Base-by-base conservation (phyloP, 257 asterid genomes). In the Cruciata laevipes region DNA sequence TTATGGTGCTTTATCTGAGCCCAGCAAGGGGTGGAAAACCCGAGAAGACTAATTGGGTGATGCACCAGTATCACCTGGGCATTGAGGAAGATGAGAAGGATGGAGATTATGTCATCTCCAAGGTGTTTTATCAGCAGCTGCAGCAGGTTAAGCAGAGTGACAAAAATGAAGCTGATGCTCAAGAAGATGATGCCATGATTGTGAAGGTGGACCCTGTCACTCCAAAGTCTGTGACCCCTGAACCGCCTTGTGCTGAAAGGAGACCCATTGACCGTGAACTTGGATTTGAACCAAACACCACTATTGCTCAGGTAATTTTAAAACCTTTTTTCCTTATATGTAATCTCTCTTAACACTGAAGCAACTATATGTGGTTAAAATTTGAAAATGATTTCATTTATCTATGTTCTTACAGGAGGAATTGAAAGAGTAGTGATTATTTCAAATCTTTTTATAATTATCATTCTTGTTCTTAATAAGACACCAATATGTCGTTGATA, bases 1-100 rank as follows among this genome's bases (percentile, higher is more conserved):
- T 94, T 60, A 88, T 94, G 99, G 99, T 94, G 71, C 84, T 94
- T 6, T 94, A 94, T 62, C 67, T 88, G 25, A 84, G 84, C 82
- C 82, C 95, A 0, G 86, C 62, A 32, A 81, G 67, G 76, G 96
- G 97, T 35, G 97, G 95, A 38, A 90, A 87, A 71, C 72, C 99
- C 0, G 99, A 90, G 80, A 94, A 94, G 81, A 90, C 99, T 21
- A 87, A 82, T 79, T 90, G 97, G 99, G 99, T 94, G 63, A 94
- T 94, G 99, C 99, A 94, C 72, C 99, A 90, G 64, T 94, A 94
- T 78, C 99, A 94, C 78, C 70, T 94, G 17, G 99, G 99, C 24
- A 87, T 87, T 0, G 86, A 83, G 24, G 99, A 94, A 71, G 99
- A 94, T 52, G 99, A 94, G 75, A 83, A 32, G 57, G 99, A 94